These are phyloP conservation scores for Fomitopsis palustris DNA, from an alignment of 1,284 basidiomycete species.

Conservation along the genomic window DNA sequence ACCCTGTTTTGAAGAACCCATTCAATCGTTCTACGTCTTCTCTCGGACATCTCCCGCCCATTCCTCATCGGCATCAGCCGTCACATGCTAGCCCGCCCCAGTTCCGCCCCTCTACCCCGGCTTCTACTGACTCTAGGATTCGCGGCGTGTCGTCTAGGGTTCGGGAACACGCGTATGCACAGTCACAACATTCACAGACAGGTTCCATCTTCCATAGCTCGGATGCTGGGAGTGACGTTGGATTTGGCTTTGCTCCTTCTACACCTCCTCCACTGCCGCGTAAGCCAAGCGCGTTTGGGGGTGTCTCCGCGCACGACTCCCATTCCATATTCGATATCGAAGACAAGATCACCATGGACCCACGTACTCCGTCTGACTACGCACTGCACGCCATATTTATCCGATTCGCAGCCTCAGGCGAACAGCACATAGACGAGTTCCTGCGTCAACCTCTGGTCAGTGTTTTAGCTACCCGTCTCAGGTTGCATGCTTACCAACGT, in stretches of 20 bases:
- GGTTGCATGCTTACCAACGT: constrained; percentile 3
- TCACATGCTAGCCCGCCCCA: constrained; percentile 40
- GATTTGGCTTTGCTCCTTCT: constrained; percentile 42
- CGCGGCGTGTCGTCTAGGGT: constrained; percentile 40
- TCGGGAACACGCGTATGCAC: constrained; percentile 53
- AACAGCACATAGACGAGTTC: constrained; percentile 73
- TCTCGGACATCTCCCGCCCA: constrained; percentile 39
- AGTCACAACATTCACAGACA: constrained; percentile 70
- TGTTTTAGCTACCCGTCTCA: constrained; percentile 10
- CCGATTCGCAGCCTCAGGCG: constrained; percentile 75
- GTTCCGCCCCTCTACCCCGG: constrained; percentile 62
- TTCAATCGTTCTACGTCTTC: constrained; percentile 80
- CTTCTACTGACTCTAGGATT: constrained; percentile 42
- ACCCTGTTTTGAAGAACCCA: constrained; percentile 71
- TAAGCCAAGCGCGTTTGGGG: constrained; percentile 57
- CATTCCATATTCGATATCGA: constrained; percentile 50
- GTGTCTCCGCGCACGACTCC: constrained; percentile 42
- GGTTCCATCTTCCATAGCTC: constrained; percentile 69
- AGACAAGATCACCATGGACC: constrained; percentile 63
- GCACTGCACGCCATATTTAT: constrained; percentile 86
- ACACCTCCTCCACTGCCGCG: constrained; percentile 77
- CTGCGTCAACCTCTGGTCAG: constrained; percentile 67
- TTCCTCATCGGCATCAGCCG: constrained; percentile 30
- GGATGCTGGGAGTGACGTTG: constrained; percentile 66
- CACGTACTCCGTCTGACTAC: constrained; percentile 81